Base-by-base conservation (phyloP, 306 rosid genomes). In the Castanea sativa region DNA sequence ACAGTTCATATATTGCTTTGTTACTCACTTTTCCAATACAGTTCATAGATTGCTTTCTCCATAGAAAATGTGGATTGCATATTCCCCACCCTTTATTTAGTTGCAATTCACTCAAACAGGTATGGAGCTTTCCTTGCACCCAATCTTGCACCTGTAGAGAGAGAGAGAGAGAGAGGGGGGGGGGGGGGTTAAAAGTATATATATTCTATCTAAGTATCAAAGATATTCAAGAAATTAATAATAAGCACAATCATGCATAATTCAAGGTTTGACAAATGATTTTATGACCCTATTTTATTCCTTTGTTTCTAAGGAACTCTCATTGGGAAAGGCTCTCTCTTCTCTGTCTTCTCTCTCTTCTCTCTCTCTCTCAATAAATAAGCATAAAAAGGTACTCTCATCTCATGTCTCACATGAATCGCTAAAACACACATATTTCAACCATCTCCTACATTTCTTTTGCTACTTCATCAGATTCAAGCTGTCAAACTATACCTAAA, bases 71-170 rank as follows among this genome's bases (percentile, higher is more conserved):
- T 81, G 65, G 92, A 85, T 87, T 85, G 91, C 92, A 87, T 81
- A 85, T 85, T 88, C 88, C 91, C 89, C 90, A 80, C 91, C 81
- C 85, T 80, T 77, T 59, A 84, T 80, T 88, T 74, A 83, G 91
- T 92, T 90, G 86, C 91, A 87, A 85, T 84, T 81, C 92, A 90
- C 89, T 87, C 90, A 89, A 86, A 89, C 59, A 85, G 74, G 86
- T 86, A 85, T 80, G 78, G 80, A 87, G 75, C 88, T 87, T 87
- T 80, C 75, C 90, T 84, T 88, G 38, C 67, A 85, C 89, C 83
- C 89, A 80, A 91, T 84, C 89, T 55, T 73, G 80, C 75, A 33
- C 67, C 60, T 32, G 57, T 73, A 10, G 15, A 41, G 45, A 41
- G 45, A 41, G 45, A 41, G 45, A 41, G 45, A 41, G 23, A 63